Percentiles rank a stretch among this genome's conserved stretches.
These are phyloP conservation scores for Rhizopogon rudus DNA, from an alignment of 768 basidiomycete species.

Conservation along the genomic window DNA sequence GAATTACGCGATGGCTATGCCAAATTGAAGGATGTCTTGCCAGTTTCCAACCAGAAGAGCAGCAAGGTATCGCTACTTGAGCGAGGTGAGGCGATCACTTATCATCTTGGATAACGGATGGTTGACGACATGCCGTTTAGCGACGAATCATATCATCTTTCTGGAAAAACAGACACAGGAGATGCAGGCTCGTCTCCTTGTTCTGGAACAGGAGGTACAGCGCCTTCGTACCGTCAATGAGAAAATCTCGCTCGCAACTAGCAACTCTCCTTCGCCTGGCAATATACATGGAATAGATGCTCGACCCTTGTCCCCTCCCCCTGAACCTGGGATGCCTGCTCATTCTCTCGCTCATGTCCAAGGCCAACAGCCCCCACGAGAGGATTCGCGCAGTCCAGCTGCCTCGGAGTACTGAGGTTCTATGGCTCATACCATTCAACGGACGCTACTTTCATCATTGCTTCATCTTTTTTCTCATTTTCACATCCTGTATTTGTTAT, in stretches of 20 bases:
- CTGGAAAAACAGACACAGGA: constrained; percentile 72
- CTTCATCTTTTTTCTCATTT: constrained; percentile 31
- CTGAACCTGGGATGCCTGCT: constrained; percentile 42
- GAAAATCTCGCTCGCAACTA: constrained; percentile 69
- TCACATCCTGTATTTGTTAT: constrained; percentile 30
- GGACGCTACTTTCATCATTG: constrained; percentile 25
- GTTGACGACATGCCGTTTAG: constrained; percentile 31
- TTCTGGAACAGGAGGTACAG: constrained; percentile 64
- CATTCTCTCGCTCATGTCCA: constrained; percentile 53
- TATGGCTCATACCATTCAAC: constrained; percentile 14
- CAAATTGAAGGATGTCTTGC: constrained; percentile 81
- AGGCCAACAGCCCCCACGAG: constrained; percentile 58
- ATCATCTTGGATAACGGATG: constrained; percentile 6
- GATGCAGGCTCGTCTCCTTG: constrained; percentile 61
- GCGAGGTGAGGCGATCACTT: constrained; percentile 51
- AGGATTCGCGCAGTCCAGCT: constrained; percentile 47
- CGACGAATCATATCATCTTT: constrained; percentile 72
- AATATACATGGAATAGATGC: constrained; percentile 33
- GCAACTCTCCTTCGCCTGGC: constrained; percentile 53
- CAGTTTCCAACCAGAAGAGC: constrained; percentile 84
- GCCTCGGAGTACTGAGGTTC: constrained; percentile 26
- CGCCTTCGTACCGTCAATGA: constrained; percentile 75
- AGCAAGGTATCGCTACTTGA: constrained; percentile 88
- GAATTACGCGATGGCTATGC: constrained; percentile 89
- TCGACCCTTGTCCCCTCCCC: constrained; percentile 61